Evolutionary conservation across 2,329 filamentous ascomycete species (phyloP).

Genomic region (Ilyonectria destructans): DNA sequence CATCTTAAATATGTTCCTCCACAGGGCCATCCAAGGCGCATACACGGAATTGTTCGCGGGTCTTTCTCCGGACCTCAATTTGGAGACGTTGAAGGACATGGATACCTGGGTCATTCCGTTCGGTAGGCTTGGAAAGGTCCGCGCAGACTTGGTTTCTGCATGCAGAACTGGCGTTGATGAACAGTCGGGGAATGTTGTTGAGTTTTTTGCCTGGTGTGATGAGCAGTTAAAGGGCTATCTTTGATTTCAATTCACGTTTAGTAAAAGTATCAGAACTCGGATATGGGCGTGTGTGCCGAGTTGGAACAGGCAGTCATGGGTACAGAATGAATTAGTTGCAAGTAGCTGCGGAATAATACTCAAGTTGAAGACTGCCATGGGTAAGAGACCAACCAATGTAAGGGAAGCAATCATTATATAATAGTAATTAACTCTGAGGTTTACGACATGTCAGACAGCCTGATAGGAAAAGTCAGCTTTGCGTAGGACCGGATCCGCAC

Average conservation of each 20-base stretch:
- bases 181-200: slow-evolving; percentile 16
- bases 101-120: slow-evolving; percentile 22
- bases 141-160: slow-evolving; percentile 12
- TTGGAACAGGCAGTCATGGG: too few species aligned
- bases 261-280: background rate
- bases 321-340: too few species aligned
- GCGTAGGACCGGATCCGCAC: too few species aligned
- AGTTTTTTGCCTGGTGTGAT: slow-evolving; percentile 24
- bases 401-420: too few species aligned
- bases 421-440: too few species aligned
- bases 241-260: too few species aligned
- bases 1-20: slow-evolving; percentile 11
- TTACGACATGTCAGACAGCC: too few species aligned
- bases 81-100: slow-evolving; percentile 10
- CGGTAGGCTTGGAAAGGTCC: slow-evolving; percentile 12
- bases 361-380: too few species aligned
- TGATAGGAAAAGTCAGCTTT: too few species aligned
- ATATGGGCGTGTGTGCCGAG: too few species aligned
- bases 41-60: slow-evolving; percentile 30
- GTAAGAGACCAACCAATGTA: too few species aligned
- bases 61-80: slow-evolving; percentile 9
- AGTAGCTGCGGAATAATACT: too few species aligned
- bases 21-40: slow-evolving; percentile 19
- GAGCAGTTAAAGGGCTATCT: slow-evolving; percentile 11
- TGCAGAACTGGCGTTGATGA: slow-evolving; percentile 14